Evolutionary conservation across 1,284 basidiomycete species (phyloP).

Genomic region (Cutaneotrichosporon sp.): DNA sequence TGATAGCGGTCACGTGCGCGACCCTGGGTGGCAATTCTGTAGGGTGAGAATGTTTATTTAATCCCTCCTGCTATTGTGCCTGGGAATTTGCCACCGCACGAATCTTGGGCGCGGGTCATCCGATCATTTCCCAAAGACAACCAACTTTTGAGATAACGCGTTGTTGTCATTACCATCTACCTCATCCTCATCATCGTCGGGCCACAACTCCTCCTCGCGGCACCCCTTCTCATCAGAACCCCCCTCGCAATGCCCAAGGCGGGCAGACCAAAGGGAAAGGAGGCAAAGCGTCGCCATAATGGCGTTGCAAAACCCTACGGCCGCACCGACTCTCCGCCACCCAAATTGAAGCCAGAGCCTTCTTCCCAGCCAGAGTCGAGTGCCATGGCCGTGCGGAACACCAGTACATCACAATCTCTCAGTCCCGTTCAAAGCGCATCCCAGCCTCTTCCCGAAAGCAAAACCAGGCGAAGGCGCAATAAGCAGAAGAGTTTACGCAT

Average conservation of each 20-base stretch:
- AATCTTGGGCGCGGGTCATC: too few relatives aligned
- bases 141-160: not conserved
- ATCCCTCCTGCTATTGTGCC: not conserved
- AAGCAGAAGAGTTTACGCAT: too few relatives aligned
- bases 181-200: not conserved
- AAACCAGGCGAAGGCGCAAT: too few relatives aligned
- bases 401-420: too few relatives aligned
- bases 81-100: not conserved
- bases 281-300: not conserved
- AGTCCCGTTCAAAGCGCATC: too few relatives aligned
- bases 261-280: not conserved
- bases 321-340: not conserved
- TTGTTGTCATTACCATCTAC: not conserved
- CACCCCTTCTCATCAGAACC: not conserved
- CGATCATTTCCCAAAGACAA: too few relatives aligned
- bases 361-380: too few relatives aligned
- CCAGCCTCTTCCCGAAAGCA: too few relatives aligned
- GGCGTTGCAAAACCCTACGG: not conserved
- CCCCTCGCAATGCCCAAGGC: constrained; percentile 7
- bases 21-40: constrained; percentile 10
- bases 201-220: not conserved
- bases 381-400: too few relatives aligned
- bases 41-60: not conserved
- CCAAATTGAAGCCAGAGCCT: too few relatives aligned
- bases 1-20: not conserved